Base-by-base conservation (phyloP, 768 basidiomycete species). In the Ephemerocybe angulata region DNA sequence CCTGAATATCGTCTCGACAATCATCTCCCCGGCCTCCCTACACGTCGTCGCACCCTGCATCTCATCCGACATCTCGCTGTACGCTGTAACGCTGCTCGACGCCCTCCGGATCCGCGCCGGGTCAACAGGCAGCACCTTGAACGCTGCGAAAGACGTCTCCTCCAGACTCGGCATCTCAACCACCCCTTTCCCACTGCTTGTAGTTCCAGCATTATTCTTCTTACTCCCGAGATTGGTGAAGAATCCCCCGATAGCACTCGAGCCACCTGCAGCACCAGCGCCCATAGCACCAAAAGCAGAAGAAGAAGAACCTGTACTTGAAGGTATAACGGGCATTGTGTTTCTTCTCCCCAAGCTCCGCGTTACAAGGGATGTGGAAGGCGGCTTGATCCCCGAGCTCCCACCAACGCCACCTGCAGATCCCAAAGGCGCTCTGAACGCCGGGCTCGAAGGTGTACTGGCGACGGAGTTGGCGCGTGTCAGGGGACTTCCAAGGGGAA, bases 41-140 rank as follows among this genome's bases (percentile, higher is more conserved):
- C 94, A 95, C 33, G 78, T 89, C 40, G 70, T 69, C 10, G 86
- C 88, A 17, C 74, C 73, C 10, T 77, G 73, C 46, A 87, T 70
- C 58, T 87, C 85, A 51, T 88, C 84, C 17, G 81, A 79, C 29
- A 81, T 76, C 47, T 83, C 83, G 19, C 79, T 76, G 60, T 81
- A 79, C 50, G 62, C 62, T 29, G 62, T 72, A 48, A 69, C 72
- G 38, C 73, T 75, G 58, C 79, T 79, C 5, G 78, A 77, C 31
- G 75, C 76, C 33, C 80, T 70, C 42, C 78, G 70, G 25, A 70
- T 66, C 40, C 81, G 75, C 13, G 82, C 75, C 29, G 83, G 83
- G 62, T 89, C 87, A 43, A 90, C 80, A 0, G 88, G 88, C 40
- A 93, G 73, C 31, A 83, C 86, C 65, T 92, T 92, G 74, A 93